Evolutionary conservation across 495 filamentous ascomycete genomes (phyloP).

Genomic region (Chaetomium cochliodes): DNA sequence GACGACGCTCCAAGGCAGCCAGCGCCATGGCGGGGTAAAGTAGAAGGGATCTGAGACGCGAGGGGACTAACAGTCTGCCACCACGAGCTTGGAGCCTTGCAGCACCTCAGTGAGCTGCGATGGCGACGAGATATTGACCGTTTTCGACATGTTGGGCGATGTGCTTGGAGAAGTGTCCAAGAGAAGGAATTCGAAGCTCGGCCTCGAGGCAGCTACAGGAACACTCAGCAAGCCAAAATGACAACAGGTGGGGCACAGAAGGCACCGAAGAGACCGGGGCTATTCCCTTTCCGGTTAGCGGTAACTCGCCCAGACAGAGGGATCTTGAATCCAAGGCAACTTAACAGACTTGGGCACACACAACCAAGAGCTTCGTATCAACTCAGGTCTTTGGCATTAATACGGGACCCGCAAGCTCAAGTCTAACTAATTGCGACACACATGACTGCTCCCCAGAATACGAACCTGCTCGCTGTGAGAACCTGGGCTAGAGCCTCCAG

Average conservation of each 20-base stretch:
- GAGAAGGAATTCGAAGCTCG: constrained; percentile 10
- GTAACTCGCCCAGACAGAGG: neutral
- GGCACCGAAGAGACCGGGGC: neutral
- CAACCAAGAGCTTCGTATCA: neutral
- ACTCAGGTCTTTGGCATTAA: too few relatives aligned
- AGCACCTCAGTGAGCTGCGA: constrained; percentile 70
- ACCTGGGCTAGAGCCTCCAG: too few relatives aligned
- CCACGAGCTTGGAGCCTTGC: constrained; percentile 66
- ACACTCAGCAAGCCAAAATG: neutral
- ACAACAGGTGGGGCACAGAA: neutral
- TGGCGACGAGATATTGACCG: constrained; percentile 67
- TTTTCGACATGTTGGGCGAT: constrained; percentile 55
- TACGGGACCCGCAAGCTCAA: too few relatives aligned
- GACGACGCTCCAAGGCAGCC: neutral
- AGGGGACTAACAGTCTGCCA: constrained; percentile 74
- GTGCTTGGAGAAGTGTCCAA: neutral
- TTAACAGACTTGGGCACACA: neutral
- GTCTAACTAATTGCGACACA: too few relatives aligned
- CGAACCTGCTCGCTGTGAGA: too few relatives aligned
- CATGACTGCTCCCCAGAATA: too few relatives aligned
- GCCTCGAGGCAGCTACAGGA: constrained; percentile 17
- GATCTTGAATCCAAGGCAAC: neutral
- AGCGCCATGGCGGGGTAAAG: constrained; percentile 26
- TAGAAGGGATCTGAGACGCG: neutral
- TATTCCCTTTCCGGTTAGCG: constrained; percentile 5